Evolutionary conservation across 2,329 filamentous ascomycete genomes (phyloP).

Genomic region (Achaetomium macrosporum): DNA sequence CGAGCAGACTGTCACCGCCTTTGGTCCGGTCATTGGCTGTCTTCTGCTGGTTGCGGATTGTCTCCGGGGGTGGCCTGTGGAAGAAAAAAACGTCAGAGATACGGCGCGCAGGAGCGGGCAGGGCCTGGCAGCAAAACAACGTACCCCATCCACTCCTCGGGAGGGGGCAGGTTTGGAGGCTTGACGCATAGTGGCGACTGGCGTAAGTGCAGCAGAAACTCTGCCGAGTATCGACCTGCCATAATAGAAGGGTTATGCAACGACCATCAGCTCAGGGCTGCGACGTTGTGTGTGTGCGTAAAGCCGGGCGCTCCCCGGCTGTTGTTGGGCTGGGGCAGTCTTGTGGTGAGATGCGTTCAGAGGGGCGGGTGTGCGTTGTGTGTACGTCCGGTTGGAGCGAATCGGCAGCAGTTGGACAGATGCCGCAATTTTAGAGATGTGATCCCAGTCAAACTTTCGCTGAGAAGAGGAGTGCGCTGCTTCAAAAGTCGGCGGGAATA

Average conservation of each 20-base stretch:
- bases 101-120: not conserved
- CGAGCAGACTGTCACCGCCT: constrained; percentile 38
- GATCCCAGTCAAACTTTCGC: too few species aligned
- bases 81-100: constrained; percentile 12
- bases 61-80: constrained; percentile 41
- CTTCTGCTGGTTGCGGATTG: constrained; percentile 41
- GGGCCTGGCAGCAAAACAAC: constrained; percentile 26
- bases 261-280: constrained; percentile 14
- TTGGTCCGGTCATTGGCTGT: constrained; percentile 39
- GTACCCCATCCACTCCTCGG: constrained; percentile 96
- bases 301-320: not conserved
- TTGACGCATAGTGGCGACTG: constrained; percentile 78
- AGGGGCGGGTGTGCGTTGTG: too few species aligned
- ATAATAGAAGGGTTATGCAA: constrained; percentile 31
- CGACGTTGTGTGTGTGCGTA: not conserved
- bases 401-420: too few species aligned
- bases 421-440: too few species aligned
- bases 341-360: not conserved
- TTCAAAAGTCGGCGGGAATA: too few species aligned
- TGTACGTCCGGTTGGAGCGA: too few species aligned
- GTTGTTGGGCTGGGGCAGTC: not conserved
- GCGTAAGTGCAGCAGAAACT: constrained; percentile 68
- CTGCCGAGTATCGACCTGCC: constrained; percentile 65
- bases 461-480: too few species aligned
- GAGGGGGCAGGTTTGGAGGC: constrained; percentile 70